These are phyloP conservation scores for Aspergillus ochraceus DNA, from an alignment of 2,329 filamentous ascomycete genomes.

Conservation along the genomic window DNA sequence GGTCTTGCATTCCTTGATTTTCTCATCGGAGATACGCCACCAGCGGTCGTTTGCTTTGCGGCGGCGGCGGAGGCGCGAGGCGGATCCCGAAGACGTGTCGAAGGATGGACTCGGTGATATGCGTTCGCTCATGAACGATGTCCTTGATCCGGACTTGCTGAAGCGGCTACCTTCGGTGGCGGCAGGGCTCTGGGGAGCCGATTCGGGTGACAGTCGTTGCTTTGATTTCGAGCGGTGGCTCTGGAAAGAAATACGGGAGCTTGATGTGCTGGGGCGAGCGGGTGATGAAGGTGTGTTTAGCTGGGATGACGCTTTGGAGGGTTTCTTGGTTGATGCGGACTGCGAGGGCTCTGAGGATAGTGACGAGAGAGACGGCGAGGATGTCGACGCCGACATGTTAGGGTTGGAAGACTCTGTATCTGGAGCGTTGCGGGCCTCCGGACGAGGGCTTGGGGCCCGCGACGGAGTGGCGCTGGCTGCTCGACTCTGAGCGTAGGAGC, in stretches of 20 bases:
- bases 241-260: conserved; percentile 35
- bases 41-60: conserved; percentile 71
- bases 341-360: conserved; percentile 19
- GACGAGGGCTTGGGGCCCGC: conserved; percentile 33
- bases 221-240: conserved; percentile 32
- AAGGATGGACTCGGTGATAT: conserved; percentile 25
- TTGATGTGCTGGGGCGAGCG: conserved; percentile 29
- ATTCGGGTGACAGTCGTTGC: conserved; percentile 22
- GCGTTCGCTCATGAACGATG: conserved; percentile 25
- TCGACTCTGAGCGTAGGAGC: conserved; percentile 67
- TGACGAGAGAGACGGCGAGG: conserved; percentile 37
- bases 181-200: conserved; percentile 25
- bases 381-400: conserved; percentile 33
- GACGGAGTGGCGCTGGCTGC: conserved; percentile 56
- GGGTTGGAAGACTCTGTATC: conserved; percentile 30
- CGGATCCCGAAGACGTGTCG: conserved; percentile 22
- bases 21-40: conserved; percentile 98
- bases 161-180: conserved; percentile 25
- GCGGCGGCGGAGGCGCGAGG: conserved; percentile 54
- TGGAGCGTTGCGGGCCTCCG: conserved; percentile 37
- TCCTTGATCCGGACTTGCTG: conserved; percentile 26
- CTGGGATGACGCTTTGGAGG: conserved; percentile 15
- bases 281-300: conserved; percentile 17
- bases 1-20: conserved; percentile 91
- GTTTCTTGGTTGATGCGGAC: conserved; percentile 14